Percentiles rank a stretch among this genome's conserved stretches.
phyloP scores from a whole-genome alignment of 305 asterid genomes.

The Andrographis paniculata region DNA sequence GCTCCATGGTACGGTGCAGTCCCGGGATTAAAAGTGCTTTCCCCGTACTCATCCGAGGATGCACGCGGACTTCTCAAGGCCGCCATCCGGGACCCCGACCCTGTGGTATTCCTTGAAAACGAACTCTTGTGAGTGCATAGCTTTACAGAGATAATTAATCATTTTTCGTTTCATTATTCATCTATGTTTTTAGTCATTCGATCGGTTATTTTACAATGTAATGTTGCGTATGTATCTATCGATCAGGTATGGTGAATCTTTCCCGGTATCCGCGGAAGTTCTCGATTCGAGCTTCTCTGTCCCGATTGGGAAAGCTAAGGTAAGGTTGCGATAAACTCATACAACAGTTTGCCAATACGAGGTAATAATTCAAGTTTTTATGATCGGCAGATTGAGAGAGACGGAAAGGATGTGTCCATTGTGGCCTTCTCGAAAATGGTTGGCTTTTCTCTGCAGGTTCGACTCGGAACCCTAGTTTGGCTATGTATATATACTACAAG shows the following conservation, averaged over 20 bases:
- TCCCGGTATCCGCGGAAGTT: constrained; percentile 75
- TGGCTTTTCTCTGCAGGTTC: constrained; percentile 83
- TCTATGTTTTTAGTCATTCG: constrained; percentile 11
- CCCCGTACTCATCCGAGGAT: constrained; percentile 94
- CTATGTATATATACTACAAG: neutral
- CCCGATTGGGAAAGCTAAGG: constrained; percentile 98
- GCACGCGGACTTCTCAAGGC: constrained; percentile 96
- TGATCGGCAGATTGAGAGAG: constrained; percentile 59
- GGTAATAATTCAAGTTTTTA: neutral
- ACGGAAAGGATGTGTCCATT: constrained; percentile 80
- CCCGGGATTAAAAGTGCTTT: constrained; percentile 82
- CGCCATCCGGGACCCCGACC: constrained; percentile 98
- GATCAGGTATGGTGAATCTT: constrained; percentile 81
- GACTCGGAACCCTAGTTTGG: neutral
- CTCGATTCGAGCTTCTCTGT: constrained; percentile 83
- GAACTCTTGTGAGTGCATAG: constrained; percentile 61
- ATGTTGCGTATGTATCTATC: neutral
- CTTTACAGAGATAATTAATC: constrained; percentile 1
- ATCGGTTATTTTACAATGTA: constrained; percentile 4
- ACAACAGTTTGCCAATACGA: neutral
- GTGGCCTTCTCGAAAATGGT: constrained; percentile 87
- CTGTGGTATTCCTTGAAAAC: constrained; percentile 94
- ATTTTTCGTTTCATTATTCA: neutral
- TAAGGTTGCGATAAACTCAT: constrained; percentile 6
- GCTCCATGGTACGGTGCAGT: constrained; percentile 88